Evolutionary conservation across 495 filamentous ascomycete species (phyloP), one percentile per base, ranked within the genome.

Genomic region (Penicillium parvum): DNA sequence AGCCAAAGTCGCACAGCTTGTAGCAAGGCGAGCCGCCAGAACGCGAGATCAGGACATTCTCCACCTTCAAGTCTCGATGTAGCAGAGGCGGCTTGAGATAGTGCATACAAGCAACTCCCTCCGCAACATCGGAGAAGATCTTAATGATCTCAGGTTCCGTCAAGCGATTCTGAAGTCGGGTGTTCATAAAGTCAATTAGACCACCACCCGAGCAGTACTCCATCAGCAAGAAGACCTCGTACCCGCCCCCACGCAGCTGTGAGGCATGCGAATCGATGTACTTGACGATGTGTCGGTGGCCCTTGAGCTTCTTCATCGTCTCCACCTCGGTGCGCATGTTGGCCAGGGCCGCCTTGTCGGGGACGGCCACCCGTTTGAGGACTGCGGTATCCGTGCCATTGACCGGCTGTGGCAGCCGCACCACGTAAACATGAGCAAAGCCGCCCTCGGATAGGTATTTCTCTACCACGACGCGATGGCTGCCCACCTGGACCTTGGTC

Each of bases 181-280:
- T 98, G 66, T 98, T 98, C 92, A 98, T 98, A 67, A 97, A 98
- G 69, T 98, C 92, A 61, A 98, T 98, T 55, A 98, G 66, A 19
- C 92, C 94, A 49, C 94, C 92, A 16, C 84, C 84, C 47, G 67
- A 65, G 53, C 78, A 84, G 65, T 84, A 97, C 63, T 98, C 92
- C 92, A 98, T 98, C 42, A 98, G 80, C 53, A 98, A 63, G 68
- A 98, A 98, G 30, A 98, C 92, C 66, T 98, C 92, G 62, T 96
- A 98, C 23, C 92, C 92, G 29, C 90, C 89, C 25, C 86, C 90
- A 48, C 86, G 83, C 45, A 96, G 72, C 65, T 96, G 89, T 2
- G 88, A 95, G 18, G 92, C 92, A 69, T 98, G 92, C 39, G 90
- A 96, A 72, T 98, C 92, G 63, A 97, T 88, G 65, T 98, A 98